Evolutionary conservation across 306 rosid species (phyloP).

Genomic region (Senna siamea): DNA sequence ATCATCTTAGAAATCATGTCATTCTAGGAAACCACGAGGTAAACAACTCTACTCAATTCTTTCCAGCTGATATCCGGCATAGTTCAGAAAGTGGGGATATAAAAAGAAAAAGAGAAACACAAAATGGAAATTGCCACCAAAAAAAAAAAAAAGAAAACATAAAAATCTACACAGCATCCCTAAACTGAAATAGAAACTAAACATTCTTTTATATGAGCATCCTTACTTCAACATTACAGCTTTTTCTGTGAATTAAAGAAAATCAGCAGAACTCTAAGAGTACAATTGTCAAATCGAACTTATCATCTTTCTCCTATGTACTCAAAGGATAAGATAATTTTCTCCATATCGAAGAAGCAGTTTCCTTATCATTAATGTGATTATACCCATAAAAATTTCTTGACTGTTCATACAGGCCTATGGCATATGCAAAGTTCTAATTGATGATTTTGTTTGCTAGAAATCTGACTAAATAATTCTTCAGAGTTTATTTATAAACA

Average conservation of each 20-base stretch:
- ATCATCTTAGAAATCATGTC: background rate
- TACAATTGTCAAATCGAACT: background rate
- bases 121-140: background rate
- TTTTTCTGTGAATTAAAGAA: background rate
- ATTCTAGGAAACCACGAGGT: background rate
- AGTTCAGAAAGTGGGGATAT: background rate
- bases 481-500: conserved; percentile 19
- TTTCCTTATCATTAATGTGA: conserved; percentile 33
- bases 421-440: background rate
- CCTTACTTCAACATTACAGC: background rate
- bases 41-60: background rate
- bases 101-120: background rate
- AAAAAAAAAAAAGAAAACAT: background rate
- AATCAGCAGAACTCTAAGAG: background rate
- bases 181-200: background rate
- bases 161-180: background rate
- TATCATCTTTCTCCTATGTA: background rate
- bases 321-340: background rate
- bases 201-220: background rate
- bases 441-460: conserved; percentile 26
- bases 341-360: background rate
- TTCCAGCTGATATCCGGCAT: background rate
- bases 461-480: conserved; percentile 16
- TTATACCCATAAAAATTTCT: conserved; percentile 22
- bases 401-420: conserved; percentile 17